These are phyloP conservation scores for Cyathus striatus DNA, from an alignment of 768 basidiomycete genomes.

Conservation along the genomic window DNA sequence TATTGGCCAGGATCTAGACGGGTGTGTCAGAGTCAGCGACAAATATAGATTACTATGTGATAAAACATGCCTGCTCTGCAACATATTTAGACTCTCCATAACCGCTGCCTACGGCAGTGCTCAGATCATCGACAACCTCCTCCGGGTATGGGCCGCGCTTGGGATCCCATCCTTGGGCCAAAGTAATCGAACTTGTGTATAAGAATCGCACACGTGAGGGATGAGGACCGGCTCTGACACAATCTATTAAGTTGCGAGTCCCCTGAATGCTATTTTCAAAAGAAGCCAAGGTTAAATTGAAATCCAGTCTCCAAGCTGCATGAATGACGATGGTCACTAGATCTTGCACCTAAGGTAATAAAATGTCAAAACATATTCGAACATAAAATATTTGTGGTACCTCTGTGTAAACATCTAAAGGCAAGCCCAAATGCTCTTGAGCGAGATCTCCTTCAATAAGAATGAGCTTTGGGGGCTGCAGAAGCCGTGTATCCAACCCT, in stretches of 20 bases:
- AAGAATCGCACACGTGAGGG: conserved; percentile 5
- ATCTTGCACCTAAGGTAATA: neutral
- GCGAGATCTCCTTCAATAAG: conserved; percentile 31
- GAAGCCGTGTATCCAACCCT: conserved; percentile 19
- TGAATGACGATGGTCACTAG: conserved; percentile 33
- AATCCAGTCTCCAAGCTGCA: conserved; percentile 44
- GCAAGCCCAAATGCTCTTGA: conserved; percentile 20
- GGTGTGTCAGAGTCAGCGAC: neutral
- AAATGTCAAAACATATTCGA: conserved; percentile 8
- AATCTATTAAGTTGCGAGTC: conserved; percentile 24
- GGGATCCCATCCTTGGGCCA: conserved; percentile 9
- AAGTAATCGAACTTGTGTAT: conserved; percentile 10
- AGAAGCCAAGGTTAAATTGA: conserved; percentile 36
- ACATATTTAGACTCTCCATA: conserved; percentile 15
- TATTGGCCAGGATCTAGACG: conserved; percentile 11
- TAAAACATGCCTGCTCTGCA: conserved; percentile 7
- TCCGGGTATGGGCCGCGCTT: conserved; percentile 9
- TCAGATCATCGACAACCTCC: conserved; percentile 3
- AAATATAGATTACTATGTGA: neutral
- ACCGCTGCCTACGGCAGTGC: conserved; percentile 6
- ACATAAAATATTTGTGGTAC: conserved; percentile 9
- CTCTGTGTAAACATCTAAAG: conserved; percentile 17
- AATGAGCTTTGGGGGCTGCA: conserved; percentile 24
- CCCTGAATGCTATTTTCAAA: conserved; percentile 37
- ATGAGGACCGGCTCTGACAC: neutral